Conservation (phyloP, 2,329 filamentous ascomycete genomes). For the Aspergillus ruber region DNA sequence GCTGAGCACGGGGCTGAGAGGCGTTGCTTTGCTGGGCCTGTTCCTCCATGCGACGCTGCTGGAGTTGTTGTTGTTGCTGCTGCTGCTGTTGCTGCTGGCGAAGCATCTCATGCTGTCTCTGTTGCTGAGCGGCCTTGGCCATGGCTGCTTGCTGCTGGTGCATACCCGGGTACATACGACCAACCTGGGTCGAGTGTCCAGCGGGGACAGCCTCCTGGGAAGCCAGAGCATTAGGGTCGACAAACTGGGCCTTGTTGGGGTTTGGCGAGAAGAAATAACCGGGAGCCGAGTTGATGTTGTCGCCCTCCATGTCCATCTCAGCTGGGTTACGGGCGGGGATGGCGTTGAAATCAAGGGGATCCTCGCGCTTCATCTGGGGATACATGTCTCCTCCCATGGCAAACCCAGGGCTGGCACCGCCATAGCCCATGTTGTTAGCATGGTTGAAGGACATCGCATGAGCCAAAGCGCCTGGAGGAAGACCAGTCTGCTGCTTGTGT, state of each 20-base stretch:
- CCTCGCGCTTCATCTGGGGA: slow-evolving; percentile 29
- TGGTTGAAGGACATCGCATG: slow-evolving; percentile 74
- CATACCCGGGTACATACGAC: slow-evolving; percentile 85
- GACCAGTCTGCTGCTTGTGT: slow-evolving; percentile 91
- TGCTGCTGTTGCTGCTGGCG: slow-evolving; percentile 55
- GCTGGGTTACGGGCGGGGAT: slow-evolving; percentile 51
- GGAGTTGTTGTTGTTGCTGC: slow-evolving; percentile 49
- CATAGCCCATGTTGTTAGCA: slow-evolving; percentile 38
- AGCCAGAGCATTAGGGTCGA: slow-evolving; percentile 69
- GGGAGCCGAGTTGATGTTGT: slow-evolving; percentile 53
- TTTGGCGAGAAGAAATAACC: slow-evolving; percentile 58
- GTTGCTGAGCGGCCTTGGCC: slow-evolving; percentile 66
- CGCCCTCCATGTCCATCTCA: slow-evolving; percentile 63
- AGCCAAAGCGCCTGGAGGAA: slow-evolving; percentile 75
- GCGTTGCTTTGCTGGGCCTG: slow-evolving; percentile 19
- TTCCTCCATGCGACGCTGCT: slow-evolving; percentile 22
- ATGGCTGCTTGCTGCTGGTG: slow-evolving; percentile 81
- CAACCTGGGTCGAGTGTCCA: slow-evolving; percentile 51
- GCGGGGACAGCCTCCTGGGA: slow-evolving; percentile 53
- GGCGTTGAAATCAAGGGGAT: slow-evolving; percentile 63
- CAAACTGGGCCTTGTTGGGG: slow-evolving; percentile 46
- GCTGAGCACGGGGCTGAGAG: slow-evolving; percentile 27
- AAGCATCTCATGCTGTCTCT: slow-evolving; percentile 54
- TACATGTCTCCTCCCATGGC: slow-evolving; percentile 56
- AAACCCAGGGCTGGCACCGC: slow-evolving; percentile 29